A percentile compares a stretch with the other conserved stretches of the same genome.
phyloP scores from a whole-genome alignment of 2,329 filamentous ascomycete species.

The Cadophora sp. region DNA sequence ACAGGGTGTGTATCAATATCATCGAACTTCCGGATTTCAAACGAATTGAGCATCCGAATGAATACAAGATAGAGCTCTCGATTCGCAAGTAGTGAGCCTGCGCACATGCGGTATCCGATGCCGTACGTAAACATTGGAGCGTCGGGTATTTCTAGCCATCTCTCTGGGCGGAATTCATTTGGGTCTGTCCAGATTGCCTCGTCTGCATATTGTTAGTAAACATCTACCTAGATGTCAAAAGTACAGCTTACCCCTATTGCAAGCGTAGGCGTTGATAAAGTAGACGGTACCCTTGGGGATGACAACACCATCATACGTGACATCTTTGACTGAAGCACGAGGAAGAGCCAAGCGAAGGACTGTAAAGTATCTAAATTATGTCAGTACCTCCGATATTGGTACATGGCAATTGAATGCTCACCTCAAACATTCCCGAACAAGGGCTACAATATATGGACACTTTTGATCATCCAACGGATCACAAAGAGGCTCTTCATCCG shows the following conservation, averaged over 20 bases:
- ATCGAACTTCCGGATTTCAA: constrained; percentile 61
- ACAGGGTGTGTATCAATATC: constrained; percentile 65
- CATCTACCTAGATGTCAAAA: constrained; percentile 10
- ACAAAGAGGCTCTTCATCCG: constrained; percentile 60
- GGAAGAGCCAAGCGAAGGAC: constrained; percentile 69
- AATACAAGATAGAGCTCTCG: constrained; percentile 70
- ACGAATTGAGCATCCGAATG: constrained; percentile 66
- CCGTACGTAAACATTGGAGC: constrained; percentile 68
- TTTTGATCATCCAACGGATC: constrained; percentile 67
- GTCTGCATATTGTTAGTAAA: constrained; percentile 45
- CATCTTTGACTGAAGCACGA: constrained; percentile 64
- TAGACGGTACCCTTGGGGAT: constrained; percentile 69
- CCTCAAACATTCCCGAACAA: constrained; percentile 67
- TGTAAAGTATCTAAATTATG: constrained; percentile 58
- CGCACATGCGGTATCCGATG: constrained; percentile 72
- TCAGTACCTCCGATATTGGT: constrained; percentile 11
- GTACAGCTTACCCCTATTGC: constrained; percentile 65
- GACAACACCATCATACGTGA: constrained; percentile 61
- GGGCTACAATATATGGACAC: constrained; percentile 66
- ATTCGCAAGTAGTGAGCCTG: constrained; percentile 67
- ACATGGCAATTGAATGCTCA: constrained; percentile 38
- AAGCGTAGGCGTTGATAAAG: constrained; percentile 72
- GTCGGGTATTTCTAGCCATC: constrained; percentile 69
- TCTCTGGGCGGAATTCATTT: constrained; percentile 63
- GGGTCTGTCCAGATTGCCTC: constrained; percentile 63